Evolutionary conservation across 140 eudicot genomes (phyloP).

Genomic region (Cichorium intybus): DNA sequence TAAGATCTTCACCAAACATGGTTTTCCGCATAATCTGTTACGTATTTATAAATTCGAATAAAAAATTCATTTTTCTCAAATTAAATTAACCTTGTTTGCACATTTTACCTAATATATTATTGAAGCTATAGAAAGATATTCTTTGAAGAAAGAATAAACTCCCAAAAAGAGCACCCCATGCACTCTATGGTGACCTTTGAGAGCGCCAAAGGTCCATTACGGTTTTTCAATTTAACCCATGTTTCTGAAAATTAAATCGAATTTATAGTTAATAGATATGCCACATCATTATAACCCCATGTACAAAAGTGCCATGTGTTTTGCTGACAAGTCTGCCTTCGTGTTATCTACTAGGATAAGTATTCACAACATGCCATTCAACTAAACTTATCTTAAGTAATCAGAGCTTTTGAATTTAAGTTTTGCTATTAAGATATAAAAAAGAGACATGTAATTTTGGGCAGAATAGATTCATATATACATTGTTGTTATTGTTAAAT

Average conservation of each 20-base stretch:
- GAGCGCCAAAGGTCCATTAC: slow-evolving; percentile 1
- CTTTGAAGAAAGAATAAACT: slow-evolving; percentile 10
- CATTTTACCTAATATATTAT: background rate
- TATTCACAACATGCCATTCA: background rate
- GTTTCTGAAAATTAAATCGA: no score
- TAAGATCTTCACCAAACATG: background rate
- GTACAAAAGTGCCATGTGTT: slow-evolving; percentile 1
- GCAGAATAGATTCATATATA: no score
- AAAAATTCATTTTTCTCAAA: background rate
- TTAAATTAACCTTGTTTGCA: background rate
- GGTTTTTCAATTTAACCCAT: background rate
- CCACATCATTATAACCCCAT: slow-evolving; percentile 10
- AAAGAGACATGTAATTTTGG: no score
- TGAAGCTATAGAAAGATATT: background rate
- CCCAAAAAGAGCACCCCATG: slow-evolving; percentile 2
- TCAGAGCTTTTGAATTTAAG: background rate
- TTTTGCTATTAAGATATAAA: no score
- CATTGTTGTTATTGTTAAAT: no score
- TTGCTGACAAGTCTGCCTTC: slow-evolving; percentile 21
- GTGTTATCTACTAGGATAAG: slow-evolving; percentile 21
- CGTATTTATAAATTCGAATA: background rate
- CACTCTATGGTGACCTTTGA: slow-evolving; percentile 16
- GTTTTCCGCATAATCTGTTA: slow-evolving; percentile 9
- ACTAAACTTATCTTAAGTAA: background rate
- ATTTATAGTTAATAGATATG: background rate